Base-by-base conservation (phyloP, 192 early-diverging fungal genomes). In the Lunasporangiospora selenospora region DNA sequence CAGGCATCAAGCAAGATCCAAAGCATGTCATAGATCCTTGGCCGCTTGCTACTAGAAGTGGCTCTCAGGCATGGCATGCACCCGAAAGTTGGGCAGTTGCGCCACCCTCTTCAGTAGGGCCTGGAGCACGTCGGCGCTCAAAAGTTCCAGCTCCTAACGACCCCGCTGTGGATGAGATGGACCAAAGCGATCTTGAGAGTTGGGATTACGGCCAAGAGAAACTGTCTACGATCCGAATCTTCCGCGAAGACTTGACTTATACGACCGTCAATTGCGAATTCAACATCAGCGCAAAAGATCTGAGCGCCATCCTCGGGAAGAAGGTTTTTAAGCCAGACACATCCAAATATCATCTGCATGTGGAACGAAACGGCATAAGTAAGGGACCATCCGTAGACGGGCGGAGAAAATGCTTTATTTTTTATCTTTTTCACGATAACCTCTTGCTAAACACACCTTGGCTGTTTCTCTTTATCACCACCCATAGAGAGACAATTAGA, bases 261-360 rank as follows among this genome's bases (percentile, higher is more conserved):
- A 87, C 88, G 15, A 93, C 91, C 0, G 85, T 96, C 27, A 85
- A 85, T 49, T 89, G 87, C 33, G 81, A 80, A 6, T 75, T 92
- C 23, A 82, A 79, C 24, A 87, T 90, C 7, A 87, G 90, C 0
- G 87, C 91, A 3, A 80, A 80, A n/a, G 92, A 94, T 40, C 70
- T 96, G 32, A 82, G 90, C 57, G 77, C 84, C 26, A 87, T 86
- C 53, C 78, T 93, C 7, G 83, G 89, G 15, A 90, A 87, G 67
- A 96, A 96, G 66, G 93, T 91, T 57, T 90, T 93, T 56, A 85
- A 94, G 34, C 76, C 79, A 11, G 93, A 96, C 58, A 82, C 85
- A 27, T 85, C 76, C 23, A 77, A 78, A 23, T 81, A 75, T 47
- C 77, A 76, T 49, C 31, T 81, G 41, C 78, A 78, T 49, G 46